phyloP scores from a whole-genome alignment of 768 basidiomycete genomes.

The Lentinus brumalis region DNA sequence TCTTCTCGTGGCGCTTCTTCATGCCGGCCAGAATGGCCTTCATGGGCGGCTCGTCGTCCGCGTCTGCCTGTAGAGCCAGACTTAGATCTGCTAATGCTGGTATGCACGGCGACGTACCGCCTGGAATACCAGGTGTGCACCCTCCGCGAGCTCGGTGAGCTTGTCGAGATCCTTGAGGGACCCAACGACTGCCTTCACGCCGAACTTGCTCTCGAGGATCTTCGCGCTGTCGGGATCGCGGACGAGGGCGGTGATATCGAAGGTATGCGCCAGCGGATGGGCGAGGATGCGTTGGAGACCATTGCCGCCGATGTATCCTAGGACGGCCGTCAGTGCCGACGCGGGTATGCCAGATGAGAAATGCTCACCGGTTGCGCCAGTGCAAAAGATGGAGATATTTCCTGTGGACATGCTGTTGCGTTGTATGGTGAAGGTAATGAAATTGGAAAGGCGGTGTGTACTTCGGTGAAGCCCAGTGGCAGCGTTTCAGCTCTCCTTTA shows the following conservation, averaged over 20 bases:
- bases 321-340: neutral
- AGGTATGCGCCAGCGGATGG: slow-evolving; percentile 43
- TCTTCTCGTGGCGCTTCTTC: slow-evolving; percentile 45
- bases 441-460: too few relatives aligned
- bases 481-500: too few relatives aligned
- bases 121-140: slow-evolving; percentile 46
- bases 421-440: too few relatives aligned
- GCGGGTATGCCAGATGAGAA: neutral
- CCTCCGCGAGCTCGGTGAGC: slow-evolving; percentile 40
- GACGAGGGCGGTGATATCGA: slow-evolving; percentile 50
- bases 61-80: slow-evolving; percentile 37
- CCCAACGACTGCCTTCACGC: slow-evolving; percentile 25
- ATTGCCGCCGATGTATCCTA: slow-evolving; percentile 60
- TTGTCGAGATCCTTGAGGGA: slow-evolving; percentile 36
- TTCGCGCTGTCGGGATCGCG: slow-evolving; percentile 42
- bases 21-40: slow-evolving; percentile 53
- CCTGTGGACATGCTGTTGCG: slow-evolving; percentile 15
- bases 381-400: slow-evolving; percentile 42
- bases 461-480: too few relatives aligned
- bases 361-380: slow-evolving; percentile 44
- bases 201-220: slow-evolving; percentile 23
- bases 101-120: slow-evolving; percentile 42
- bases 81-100: neutral
- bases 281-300: slow-evolving; percentile 49
- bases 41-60: slow-evolving; percentile 48